phyloP scores from a whole-genome alignment of 805 yeast species.

The Schwanniomyces polymorphus region DNA sequence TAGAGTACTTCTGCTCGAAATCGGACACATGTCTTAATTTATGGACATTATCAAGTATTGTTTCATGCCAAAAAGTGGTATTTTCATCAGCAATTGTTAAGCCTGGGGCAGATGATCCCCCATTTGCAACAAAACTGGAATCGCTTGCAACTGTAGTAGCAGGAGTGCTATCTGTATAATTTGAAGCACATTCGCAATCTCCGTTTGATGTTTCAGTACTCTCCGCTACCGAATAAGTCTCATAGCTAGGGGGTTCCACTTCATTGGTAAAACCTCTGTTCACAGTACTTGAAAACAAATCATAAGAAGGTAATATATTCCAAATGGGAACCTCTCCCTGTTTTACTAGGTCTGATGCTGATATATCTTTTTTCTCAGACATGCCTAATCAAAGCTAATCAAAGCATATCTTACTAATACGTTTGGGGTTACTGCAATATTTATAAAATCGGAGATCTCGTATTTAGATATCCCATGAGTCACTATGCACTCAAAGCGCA shows the following conservation, averaged over 20 bases:
- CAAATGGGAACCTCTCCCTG: constrained; percentile 28
- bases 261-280: constrained; percentile 10
- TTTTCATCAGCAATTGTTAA: constrained; percentile 36
- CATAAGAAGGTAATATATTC: constrained; percentile 41
- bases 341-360: background rate
- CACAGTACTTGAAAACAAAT: constrained; percentile 26
- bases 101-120: background rate
- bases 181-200: background rate
- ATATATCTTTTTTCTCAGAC: background rate
- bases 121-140: background rate
- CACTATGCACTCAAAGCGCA: background rate
- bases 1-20: constrained; percentile 24
- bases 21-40: constrained; percentile 31
- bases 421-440: background rate
- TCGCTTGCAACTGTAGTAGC: background rate
- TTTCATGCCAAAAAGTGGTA: constrained; percentile 33
- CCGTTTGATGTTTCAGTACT: background rate
- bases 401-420: background rate
- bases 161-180: background rate
- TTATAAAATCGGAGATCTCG: background rate
- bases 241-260: constrained; percentile 22
- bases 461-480: background rate
- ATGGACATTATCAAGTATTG: constrained; percentile 38
- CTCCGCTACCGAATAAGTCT: constrained; percentile 3
- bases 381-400: background rate